A percentile compares a stretch with the other conserved stretches of the same genome.
These are phyloP conservation scores for Phycomyces blakesleeanus DNA, from an alignment of 192 early-diverging fungal genomes.

Conservation along the genomic window DNA sequence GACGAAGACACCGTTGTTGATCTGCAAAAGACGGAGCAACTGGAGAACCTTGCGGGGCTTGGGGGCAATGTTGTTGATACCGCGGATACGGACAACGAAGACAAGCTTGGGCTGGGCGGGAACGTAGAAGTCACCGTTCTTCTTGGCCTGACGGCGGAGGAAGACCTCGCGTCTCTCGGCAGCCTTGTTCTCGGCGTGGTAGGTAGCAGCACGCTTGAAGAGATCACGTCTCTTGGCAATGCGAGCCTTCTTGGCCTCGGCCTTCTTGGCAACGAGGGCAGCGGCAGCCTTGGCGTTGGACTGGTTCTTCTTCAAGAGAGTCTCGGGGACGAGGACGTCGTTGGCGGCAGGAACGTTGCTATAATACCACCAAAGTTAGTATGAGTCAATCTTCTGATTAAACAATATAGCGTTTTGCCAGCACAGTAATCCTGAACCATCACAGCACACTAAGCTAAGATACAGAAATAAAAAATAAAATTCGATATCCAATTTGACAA, in stretches of 20 bases:
- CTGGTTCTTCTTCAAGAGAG: slow-evolving; percentile 83
- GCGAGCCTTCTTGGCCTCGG: slow-evolving; percentile 49
- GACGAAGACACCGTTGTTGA: slow-evolving; percentile 98
- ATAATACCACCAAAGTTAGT: not conserved
- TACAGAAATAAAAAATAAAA: not conserved
- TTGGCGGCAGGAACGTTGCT: slow-evolving; percentile 51
- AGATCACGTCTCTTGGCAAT: slow-evolving; percentile 85
- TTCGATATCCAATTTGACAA: too few species aligned
- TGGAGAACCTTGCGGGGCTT: slow-evolving; percentile 99
- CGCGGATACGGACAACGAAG: slow-evolving; percentile 99
- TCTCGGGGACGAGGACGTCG: slow-evolving; percentile 80
- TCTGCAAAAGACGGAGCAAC: slow-evolving; percentile 97
- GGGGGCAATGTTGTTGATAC: slow-evolving; percentile 99
- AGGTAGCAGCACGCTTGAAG: slow-evolving; percentile 99
- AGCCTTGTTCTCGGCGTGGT: slow-evolving; percentile 94
- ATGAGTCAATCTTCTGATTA: too few species aligned
- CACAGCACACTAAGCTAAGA: too few species aligned
- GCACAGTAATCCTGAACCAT: too few species aligned
- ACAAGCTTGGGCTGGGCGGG: slow-evolving; percentile 94
- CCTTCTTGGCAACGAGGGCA: slow-evolving; percentile 51
- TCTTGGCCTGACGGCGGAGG: slow-evolving; percentile 91
- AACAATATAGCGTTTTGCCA: too few species aligned
- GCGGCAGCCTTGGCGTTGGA: slow-evolving; percentile 66
- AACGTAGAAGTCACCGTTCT: slow-evolving; percentile 90
- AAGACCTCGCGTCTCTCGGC: slow-evolving; percentile 89